phyloP scores from a whole-genome alignment of 192 early-diverging fungal species.

The Linnemannia schmuckeri region DNA sequence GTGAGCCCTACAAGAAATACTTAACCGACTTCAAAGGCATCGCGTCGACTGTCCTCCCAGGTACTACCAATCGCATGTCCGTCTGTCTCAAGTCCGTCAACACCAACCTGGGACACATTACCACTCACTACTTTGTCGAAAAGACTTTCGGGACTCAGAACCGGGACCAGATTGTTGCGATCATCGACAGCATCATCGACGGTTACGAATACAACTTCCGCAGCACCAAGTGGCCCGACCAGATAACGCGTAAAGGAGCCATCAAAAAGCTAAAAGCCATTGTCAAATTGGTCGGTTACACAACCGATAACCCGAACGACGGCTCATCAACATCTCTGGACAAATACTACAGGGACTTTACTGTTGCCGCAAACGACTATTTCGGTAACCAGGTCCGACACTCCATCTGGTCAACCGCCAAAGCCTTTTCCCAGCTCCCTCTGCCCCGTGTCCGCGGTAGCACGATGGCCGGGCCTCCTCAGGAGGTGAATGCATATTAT shows the following conservation, averaged over 20 bases:
- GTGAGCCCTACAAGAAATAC: conserved; percentile 8
- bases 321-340: conserved; percentile 47
- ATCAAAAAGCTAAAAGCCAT: conserved; percentile 66
- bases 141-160: conserved; percentile 6
- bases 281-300: conserved; percentile 67
- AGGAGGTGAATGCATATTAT: too few species aligned
- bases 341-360: conserved; percentile 60
- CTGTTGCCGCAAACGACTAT: conserved; percentile 48
- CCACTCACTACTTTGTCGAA: conserved; percentile 46
- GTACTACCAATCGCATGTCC: conserved; percentile 40
- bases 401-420: conserved; percentile 37
- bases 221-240: conserved; percentile 67
- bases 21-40: too few species aligned
- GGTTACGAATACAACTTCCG: conserved; percentile 49
- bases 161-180: not conserved
- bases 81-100: conserved; percentile 37
- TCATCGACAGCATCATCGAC: conserved; percentile 54
- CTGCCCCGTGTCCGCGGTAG: conserved; percentile 49
- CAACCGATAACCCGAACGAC: conserved; percentile 60
- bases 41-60: too few species aligned
- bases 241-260: conserved; percentile 58
- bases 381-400: conserved; percentile 66
- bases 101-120: conserved; percentile 20
- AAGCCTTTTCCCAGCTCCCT: conserved; percentile 23
- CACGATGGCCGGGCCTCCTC: too few species aligned